Evolutionary conservation across 805 yeast genomes (phyloP), one percentile per base, ranked within the genome.

Genomic region (Cyberlindnera subsufficiens): DNA sequence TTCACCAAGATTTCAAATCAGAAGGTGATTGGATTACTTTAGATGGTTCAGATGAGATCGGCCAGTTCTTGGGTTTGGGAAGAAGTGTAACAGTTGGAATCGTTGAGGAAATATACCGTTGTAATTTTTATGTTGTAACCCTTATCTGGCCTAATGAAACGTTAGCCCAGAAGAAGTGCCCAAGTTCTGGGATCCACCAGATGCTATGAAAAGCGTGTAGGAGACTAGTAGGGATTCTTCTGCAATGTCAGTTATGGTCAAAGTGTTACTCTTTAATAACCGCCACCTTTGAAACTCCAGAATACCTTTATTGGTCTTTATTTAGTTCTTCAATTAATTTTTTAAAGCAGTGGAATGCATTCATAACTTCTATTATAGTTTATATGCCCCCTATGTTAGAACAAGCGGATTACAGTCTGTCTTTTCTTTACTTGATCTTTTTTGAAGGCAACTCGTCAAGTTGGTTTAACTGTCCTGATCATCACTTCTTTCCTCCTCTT

Each of bases 401-500:
- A 1, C 59, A 50, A 32, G 34, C 54, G 3, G 88, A 84, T 54
- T 60, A 67, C 38, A 64, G 68, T 14, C 85, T 86, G 3, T n/a
- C n/a, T n/a, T 67, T 65, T 40, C 60, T 61, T 1, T 65, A 76
- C 51, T 66, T 74, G 3, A 78, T 75, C 5, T n/a, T n/a, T n/a
- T n/a, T 56, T 80, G 13, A 51, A 72, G 35, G 89, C 89, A 0
- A 87, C 90, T 5, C 60, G 78, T 5, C 91, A 84, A 59, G 80
- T 85, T 46, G 93, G 93, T 40, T 70, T 83, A 49, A 81, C 86
- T 59, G 85, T 78, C 57, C 67, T 83, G 57, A 72, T 86, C 53
- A 78, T 86, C 57, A 59, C 84, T 44, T 78, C 91, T 3, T 83
- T 86, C 58, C 82, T 86, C 72, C 82, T 80, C 51, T 72, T 82